Percentiles rank a stretch among this genome's conserved stretches.
These are phyloP conservation scores for Blepharisma stoltei DNA, from an alignment of 73 alveolate species.

Conservation along the genomic window DNA sequence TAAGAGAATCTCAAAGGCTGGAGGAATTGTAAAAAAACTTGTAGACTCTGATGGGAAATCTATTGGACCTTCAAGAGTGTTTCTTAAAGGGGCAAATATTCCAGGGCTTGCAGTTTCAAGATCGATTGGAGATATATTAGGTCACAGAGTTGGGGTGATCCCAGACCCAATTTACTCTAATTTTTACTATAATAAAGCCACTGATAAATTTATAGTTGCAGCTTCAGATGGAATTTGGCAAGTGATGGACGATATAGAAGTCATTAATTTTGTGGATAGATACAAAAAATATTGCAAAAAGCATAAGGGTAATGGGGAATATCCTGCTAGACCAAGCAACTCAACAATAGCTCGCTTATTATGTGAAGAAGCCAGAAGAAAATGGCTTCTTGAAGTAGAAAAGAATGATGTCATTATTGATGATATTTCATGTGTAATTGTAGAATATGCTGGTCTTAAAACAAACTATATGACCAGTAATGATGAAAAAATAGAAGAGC, in stretches of 20 bases:
- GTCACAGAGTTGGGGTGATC: constrained; percentile 2
- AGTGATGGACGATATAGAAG: constrained; percentile 26
- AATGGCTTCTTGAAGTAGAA: too few species aligned
- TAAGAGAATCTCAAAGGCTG: background rate
- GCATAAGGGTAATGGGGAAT: too few species aligned
- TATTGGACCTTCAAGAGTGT: constrained; percentile 33
- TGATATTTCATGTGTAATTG: too few species aligned
- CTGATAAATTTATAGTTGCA: constrained; percentile 5
- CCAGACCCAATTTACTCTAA: constrained; percentile 3
- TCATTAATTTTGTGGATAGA: constrained; percentile 20
- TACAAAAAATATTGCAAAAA: background rate
- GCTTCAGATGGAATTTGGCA: constrained; percentile 36
- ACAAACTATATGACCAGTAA: too few species aligned
- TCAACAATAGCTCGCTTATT: too few species aligned
- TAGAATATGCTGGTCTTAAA: too few species aligned
- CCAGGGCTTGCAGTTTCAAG: constrained; percentile 32
- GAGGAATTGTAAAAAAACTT: constrained; percentile 15
- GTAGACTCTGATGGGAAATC: background rate
- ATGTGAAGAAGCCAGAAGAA: too few species aligned
- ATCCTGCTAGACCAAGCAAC: too few species aligned
- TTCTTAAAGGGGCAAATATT: background rate
- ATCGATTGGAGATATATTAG: constrained; percentile 28
- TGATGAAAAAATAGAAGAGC: too few species aligned
- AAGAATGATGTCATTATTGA: too few species aligned
- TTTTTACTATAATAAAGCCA: background rate